These are phyloP conservation scores for Bondarzewia mesenterica DNA, from an alignment of 1,284 basidiomycete genomes.

Conservation along the genomic window DNA sequence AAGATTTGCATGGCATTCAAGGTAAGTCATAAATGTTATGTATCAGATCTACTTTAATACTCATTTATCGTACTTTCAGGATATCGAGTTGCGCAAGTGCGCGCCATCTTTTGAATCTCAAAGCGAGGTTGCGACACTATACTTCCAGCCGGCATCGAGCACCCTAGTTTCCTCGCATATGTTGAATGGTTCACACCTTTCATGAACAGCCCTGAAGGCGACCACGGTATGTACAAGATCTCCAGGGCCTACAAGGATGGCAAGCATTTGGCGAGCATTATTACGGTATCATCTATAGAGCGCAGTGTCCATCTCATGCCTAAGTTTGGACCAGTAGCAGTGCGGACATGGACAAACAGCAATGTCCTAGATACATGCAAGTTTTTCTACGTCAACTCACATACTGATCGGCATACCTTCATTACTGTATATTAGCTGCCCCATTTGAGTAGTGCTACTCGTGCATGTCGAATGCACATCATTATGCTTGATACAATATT, in stretches of 20 bases:
- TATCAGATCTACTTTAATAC: neutral
- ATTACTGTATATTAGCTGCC: constrained; percentile 6
- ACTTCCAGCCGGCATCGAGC: neutral
- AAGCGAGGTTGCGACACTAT: constrained; percentile 12
- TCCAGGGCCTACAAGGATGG: constrained; percentile 7
- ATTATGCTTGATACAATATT: too few relatives aligned
- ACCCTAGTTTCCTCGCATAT: constrained; percentile 11
- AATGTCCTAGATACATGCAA: constrained; percentile 22
- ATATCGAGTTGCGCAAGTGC: constrained; percentile 14
- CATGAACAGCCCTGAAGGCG: constrained; percentile 6
- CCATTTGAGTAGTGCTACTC: too few relatives aligned
- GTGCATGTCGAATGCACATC: too few relatives aligned
- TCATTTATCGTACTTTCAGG: constrained; percentile 6
- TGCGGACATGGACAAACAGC: constrained; percentile 17
- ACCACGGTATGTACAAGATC: constrained; percentile 16
- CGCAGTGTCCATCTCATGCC: constrained; percentile 20
- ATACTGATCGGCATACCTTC: constrained; percentile 17
- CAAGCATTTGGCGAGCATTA: constrained; percentile 12
- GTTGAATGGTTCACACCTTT: constrained; percentile 19
- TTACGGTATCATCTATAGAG: constrained; percentile 13
- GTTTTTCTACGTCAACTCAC: constrained; percentile 19
- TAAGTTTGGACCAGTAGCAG: constrained; percentile 4
- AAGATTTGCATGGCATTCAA: neutral
- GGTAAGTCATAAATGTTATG: constrained; percentile 3
- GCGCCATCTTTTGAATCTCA: constrained; percentile 17